Evolutionary conservation across 2,329 filamentous ascomycete species (phyloP).

Genomic region (Aspergillus candidus): DNA sequence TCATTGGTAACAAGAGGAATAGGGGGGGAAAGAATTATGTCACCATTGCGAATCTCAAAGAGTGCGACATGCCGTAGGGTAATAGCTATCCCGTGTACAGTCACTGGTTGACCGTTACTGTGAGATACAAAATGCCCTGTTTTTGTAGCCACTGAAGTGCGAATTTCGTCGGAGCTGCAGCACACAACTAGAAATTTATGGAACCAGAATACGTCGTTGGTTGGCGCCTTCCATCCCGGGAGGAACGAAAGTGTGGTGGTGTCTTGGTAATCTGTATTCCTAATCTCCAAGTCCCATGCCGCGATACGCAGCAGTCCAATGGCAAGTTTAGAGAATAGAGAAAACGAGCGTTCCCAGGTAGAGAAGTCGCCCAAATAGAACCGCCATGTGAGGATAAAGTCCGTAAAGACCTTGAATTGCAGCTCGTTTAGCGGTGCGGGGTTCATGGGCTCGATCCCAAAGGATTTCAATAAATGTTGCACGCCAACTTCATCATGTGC

Average conservation of each 20-base stretch:
- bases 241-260: neutral
- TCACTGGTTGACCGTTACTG: neutral
- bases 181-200: slow-evolving; percentile 12
- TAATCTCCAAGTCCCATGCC: slow-evolving; percentile 18
- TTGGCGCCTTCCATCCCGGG: slow-evolving; percentile 6
- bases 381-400: slow-evolving; percentile 5
- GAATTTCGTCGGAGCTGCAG: too few relatives aligned
- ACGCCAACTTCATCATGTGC: neutral
- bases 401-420: slow-evolving; percentile 4
- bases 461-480: neutral
- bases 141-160: too few relatives aligned
- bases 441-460: neutral
- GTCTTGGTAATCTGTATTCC: slow-evolving; percentile 6
- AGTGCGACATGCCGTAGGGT: neutral
- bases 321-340: slow-evolving; percentile 5
- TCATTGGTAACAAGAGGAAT: neutral
- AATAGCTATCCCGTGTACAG: neutral
- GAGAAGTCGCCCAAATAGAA: slow-evolving; percentile 1
- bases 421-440: slow-evolving; percentile 6
- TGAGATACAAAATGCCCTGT: too few relatives aligned
- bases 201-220: slow-evolving; percentile 13
- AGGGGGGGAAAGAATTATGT: neutral
- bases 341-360: neutral
- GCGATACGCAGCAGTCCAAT: slow-evolving; percentile 16
- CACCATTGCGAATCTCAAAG: neutral